These are phyloP conservation scores for Scheffersomyces illinoinensis DNA, from an alignment of 1,139 yeast genomes.

Conservation along the genomic window DNA sequence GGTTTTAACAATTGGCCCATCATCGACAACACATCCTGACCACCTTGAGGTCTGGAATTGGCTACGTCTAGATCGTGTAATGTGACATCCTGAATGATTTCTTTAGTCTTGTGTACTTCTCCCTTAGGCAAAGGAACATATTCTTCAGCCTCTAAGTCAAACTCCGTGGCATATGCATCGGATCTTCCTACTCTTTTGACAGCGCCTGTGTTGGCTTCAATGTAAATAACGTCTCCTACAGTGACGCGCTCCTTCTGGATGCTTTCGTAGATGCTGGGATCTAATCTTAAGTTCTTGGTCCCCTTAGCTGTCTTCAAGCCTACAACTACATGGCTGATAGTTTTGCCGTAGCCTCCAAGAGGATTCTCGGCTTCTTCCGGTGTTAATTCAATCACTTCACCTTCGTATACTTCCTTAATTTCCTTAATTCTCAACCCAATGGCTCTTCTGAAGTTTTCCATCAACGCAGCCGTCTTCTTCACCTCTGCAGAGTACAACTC, in stretches of 20 bases:
- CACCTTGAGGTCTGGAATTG: slow-evolving; percentile 97
- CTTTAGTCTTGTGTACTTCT: slow-evolving; percentile 97
- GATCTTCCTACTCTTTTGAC: slow-evolving; percentile 97
- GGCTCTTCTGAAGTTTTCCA: slow-evolving; percentile 97
- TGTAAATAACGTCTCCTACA: slow-evolving; percentile 94
- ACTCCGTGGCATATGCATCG: slow-evolving; percentile 97
- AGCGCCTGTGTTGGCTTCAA: slow-evolving; percentile 96
- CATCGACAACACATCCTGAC: slow-evolving; percentile 97
- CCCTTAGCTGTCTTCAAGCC: slow-evolving; percentile 97
- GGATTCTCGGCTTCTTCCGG: slow-evolving; percentile 98
- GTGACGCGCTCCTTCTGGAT: slow-evolving; percentile 94
- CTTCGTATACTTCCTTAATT: slow-evolving; percentile 97
- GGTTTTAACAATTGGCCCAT: slow-evolving; percentile 98
- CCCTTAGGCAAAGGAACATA: slow-evolving; percentile 98
- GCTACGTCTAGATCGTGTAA: slow-evolving; percentile 95
- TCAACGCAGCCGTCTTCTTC: slow-evolving; percentile 92
- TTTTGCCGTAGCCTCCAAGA: slow-evolving; percentile 95
- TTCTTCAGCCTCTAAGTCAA: slow-evolving; percentile 97
- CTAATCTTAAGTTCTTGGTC: slow-evolving; percentile 86
- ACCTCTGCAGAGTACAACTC: slow-evolving; percentile 97
- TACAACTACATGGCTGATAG: slow-evolving; percentile 89
- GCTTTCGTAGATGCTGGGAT: slow-evolving; percentile 93
- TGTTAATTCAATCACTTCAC: slow-evolving; percentile 93
- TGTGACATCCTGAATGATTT: slow-evolving; percentile 96
- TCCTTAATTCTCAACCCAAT: slow-evolving; percentile 95